Percentiles rank a stretch among this genome's conserved stretches.
Evolutionary conservation across 768 basidiomycete species (phyloP).

Genomic region (Xerocomus potaroensis): DNA sequence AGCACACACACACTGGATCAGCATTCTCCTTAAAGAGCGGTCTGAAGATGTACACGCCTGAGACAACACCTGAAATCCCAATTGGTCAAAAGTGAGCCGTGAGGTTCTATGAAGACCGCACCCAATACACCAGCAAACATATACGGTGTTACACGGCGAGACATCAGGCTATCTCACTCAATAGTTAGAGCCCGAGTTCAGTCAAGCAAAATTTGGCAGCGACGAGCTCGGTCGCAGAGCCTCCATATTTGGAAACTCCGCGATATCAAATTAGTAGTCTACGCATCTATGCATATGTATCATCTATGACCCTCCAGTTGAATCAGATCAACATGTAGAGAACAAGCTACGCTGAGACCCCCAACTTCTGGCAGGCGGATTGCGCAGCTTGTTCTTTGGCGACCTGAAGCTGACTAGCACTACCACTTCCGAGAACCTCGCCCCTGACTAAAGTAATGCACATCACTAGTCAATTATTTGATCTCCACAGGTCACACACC

Average conservation of each 20-base stretch:
- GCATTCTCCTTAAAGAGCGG: slow-evolving; percentile 34
- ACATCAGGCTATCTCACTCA: slow-evolving; percentile 9
- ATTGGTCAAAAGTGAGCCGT: neutral
- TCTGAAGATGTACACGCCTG: slow-evolving; percentile 66
- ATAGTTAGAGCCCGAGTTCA: no score
- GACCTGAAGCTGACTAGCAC: slow-evolving; percentile 37
- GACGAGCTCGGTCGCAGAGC: neutral
- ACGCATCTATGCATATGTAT: no score
- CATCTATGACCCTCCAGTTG: no score
- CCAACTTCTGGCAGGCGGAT: slow-evolving; percentile 36
- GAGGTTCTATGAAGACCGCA: slow-evolving; percentile 21
- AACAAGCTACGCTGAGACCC: slow-evolving; percentile 11
- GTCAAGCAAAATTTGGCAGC: no score
- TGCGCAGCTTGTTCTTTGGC: slow-evolving; percentile 49
- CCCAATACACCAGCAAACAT: slow-evolving; percentile 57
- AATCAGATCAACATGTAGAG: neutral
- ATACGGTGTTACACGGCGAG: slow-evolving; percentile 45
- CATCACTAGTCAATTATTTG: neutral
- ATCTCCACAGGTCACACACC: slow-evolving; percentile 33
- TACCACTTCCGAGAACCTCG: slow-evolving; percentile 44
- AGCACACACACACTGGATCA: slow-evolving; percentile 14
- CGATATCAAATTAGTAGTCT: slow-evolving; percentile 14
- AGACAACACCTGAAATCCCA: slow-evolving; percentile 44
- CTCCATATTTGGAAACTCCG: slow-evolving; percentile 28
- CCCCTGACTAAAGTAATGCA: slow-evolving; percentile 40